These are phyloP conservation scores for Moricandia arvensis DNA, from an alignment of 345 rosid species.

Conservation along the genomic window DNA sequence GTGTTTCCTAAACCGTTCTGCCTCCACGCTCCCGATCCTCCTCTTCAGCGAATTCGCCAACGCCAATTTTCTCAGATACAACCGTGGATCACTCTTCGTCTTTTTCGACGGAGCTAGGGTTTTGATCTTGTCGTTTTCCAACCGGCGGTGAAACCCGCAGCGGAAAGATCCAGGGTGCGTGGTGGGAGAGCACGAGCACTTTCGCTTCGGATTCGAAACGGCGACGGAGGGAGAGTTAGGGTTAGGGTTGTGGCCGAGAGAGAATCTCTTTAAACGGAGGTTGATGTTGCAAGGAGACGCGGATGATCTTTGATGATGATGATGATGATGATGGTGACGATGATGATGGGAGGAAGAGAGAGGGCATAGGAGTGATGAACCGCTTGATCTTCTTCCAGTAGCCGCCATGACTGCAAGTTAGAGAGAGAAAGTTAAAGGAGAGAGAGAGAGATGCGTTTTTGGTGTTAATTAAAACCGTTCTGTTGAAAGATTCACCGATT, in stretches of 20 bases:
- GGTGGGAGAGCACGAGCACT: conserved; percentile 84
- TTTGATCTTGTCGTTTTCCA: conserved; percentile 5
- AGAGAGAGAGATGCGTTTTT: conserved; percentile 7
- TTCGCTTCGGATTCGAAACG: conserved; percentile 34
- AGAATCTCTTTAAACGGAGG: background rate
- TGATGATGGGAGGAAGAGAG: conserved; percentile 17
- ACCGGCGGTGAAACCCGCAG: conserved; percentile 62
- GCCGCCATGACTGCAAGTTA: conserved; percentile 16
- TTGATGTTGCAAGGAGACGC: conserved; percentile 25
- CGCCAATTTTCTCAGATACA: conserved; percentile 53
- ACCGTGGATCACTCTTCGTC: background rate
- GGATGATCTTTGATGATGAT: conserved; percentile 18
- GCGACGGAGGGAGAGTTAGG: background rate
- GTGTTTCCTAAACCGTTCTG: conserved; percentile 60
- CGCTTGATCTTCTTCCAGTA: conserved; percentile 33
- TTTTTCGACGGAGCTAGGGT: background rate
- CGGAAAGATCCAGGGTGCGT: conserved; percentile 83
- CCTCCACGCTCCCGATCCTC: conserved; percentile 71
- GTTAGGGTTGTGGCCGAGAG: conserved; percentile 8
- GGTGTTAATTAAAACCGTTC: conserved; percentile 3
- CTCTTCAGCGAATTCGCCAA: conserved; percentile 73
- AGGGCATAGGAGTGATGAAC: conserved; percentile 18
- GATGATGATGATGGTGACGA: background rate
- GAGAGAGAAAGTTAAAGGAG: background rate
- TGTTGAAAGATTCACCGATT: conserved; percentile 19